Conservation (phyloP, 768 basidiomycete species). For the Naganishia randhawae region DNA sequence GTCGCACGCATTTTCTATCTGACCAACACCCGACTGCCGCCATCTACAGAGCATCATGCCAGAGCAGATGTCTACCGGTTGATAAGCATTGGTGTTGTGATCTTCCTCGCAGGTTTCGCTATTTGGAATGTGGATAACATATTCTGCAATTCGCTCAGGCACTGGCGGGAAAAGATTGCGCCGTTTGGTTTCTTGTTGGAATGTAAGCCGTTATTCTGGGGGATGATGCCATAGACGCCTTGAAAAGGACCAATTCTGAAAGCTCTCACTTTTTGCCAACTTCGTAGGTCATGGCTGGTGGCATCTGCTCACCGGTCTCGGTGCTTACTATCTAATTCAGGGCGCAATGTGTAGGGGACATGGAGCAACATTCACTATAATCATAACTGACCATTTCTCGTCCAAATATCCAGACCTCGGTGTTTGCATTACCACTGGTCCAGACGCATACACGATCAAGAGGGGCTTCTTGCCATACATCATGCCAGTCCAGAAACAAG, state of each 20-base stretch:
- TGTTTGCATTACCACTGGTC: constrained; percentile 16
- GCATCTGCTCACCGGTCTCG: constrained; percentile 46
- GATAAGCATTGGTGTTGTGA: constrained; percentile 57
- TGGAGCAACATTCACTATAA: background rate
- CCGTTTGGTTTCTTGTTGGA: constrained; percentile 40
- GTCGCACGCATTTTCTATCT: constrained; percentile 58
- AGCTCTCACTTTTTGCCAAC: constrained; percentile 28
- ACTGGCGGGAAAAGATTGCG: constrained; percentile 29
- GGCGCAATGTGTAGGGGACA: constrained; percentile 40
- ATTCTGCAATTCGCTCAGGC: constrained; percentile 57
- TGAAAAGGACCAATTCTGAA: background rate
- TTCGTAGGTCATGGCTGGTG: constrained; percentile 38
- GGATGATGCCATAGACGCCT: background rate
- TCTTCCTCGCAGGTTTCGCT: constrained; percentile 65
- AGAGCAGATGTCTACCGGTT: constrained; percentile 54
- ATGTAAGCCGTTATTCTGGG: constrained; percentile 29
- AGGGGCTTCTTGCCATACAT: constrained; percentile 16
- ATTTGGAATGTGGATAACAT: constrained; percentile 80
- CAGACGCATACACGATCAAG: constrained; percentile 16
- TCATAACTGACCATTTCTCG: background rate
- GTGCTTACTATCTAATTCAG: constrained; percentile 41
- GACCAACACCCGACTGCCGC: constrained; percentile 53
- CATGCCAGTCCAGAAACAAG: background rate
- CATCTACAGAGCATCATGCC: constrained; percentile 40
- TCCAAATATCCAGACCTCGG: constrained; percentile 3